Percentiles rank a stretch among this genome's conserved stretches.
phyloP scores from a whole-genome alignment of 306 rosid genomes.

The Luffa acutangula region DNA sequence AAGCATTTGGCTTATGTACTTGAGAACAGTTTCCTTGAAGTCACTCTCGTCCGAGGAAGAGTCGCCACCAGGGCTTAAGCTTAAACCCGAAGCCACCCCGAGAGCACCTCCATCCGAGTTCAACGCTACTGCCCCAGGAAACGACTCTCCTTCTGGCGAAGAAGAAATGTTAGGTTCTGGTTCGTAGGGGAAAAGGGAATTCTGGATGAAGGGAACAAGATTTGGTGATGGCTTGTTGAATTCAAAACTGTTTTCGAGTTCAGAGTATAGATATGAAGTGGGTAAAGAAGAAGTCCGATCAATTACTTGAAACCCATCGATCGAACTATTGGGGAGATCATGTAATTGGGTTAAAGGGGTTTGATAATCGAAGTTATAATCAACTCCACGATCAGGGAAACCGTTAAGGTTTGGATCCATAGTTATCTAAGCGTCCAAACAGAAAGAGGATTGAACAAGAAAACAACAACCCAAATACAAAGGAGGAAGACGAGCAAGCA shows the following conservation, averaged over 20 bases:
- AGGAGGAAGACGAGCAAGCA: not conserved
- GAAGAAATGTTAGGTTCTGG: not conserved
- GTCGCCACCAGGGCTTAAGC: slow-evolving; percentile 11
- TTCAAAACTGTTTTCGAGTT: not conserved
- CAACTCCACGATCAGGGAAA: not conserved
- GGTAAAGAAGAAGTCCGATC: slow-evolving; percentile 1
- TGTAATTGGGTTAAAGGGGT: not conserved
- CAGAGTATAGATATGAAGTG: slow-evolving; percentile 5
- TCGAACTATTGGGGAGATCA: not conserved
- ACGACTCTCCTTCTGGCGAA: not conserved
- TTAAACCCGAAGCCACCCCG: not conserved
- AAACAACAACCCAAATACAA: not conserved
- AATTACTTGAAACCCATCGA: slow-evolving; percentile 4
- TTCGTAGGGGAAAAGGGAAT: not conserved
- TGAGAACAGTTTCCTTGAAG: slow-evolving; percentile 41
- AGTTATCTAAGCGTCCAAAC: not conserved
- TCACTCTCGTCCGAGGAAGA: slow-evolving; percentile 33
- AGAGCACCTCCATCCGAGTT: not conserved
- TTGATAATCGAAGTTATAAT: not conserved
- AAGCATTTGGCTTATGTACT: slow-evolving; percentile 59
- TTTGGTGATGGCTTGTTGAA: not conserved
- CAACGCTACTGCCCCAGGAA: not conserved
- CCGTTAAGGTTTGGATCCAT: not conserved
- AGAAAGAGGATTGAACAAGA: not conserved
- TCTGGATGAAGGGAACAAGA: not conserved